phyloP scores from a whole-genome alignment of 2,329 filamentous ascomycete genomes.

The Plectosphaerella plurivora region DNA sequence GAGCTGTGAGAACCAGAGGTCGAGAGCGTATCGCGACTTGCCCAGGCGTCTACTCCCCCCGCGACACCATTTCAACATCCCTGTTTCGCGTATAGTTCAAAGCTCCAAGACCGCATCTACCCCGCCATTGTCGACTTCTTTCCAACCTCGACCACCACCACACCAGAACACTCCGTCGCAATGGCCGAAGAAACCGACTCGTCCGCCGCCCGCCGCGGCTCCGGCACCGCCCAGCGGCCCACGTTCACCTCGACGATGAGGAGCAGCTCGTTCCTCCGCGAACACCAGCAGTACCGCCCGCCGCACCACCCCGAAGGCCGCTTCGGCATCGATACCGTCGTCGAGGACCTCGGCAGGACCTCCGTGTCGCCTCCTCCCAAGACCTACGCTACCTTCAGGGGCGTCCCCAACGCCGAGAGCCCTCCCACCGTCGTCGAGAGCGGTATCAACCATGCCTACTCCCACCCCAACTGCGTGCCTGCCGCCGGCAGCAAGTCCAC shows the following conservation, averaged over 20 bases:
- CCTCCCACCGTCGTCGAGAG: constrained; percentile 58
- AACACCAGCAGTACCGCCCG: constrained; percentile 60
- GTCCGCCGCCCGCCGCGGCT: constrained; percentile 17
- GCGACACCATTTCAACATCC: too few relatives aligned
- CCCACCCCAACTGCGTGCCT: constrained; percentile 59
- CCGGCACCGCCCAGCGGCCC: constrained; percentile 32
- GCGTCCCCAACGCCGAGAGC: constrained; percentile 54
- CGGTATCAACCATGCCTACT: constrained; percentile 57
- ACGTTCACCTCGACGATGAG: constrained; percentile 48
- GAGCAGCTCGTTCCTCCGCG: constrained; percentile 58
- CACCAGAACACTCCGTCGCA: background rate
- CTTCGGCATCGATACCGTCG: constrained; percentile 61
- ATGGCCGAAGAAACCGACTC: constrained; percentile 25
- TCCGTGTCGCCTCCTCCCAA: constrained; percentile 33
- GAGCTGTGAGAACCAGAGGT: too few relatives aligned
- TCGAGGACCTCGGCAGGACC: constrained; percentile 46
- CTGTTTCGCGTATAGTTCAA: too few relatives aligned
- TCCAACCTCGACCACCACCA: background rate
- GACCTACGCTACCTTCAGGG: constrained; percentile 48
- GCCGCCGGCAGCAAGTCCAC: constrained; percentile 40
- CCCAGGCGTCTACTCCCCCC: too few relatives aligned
- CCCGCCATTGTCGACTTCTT: background rate
- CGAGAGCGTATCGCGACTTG: too few relatives aligned
- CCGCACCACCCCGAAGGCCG: constrained; percentile 49
- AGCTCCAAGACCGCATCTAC: background rate